phyloP scores from a whole-genome alignment of 352 stramenopile species.

The Pythium monospermum region DNA sequence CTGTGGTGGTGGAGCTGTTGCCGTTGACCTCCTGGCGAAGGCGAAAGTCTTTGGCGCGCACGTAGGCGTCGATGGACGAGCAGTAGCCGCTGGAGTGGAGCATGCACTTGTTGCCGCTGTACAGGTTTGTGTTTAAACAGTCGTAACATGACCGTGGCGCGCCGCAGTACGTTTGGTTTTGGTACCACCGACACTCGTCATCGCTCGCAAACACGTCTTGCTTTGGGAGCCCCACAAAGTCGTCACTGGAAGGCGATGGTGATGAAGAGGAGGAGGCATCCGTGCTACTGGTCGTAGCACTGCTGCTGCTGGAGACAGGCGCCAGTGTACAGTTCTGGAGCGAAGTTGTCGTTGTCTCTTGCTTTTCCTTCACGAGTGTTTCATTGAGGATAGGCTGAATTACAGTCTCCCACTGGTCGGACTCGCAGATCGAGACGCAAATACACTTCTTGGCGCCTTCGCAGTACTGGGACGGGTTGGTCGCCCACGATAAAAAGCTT shows the following conservation, averaged over 20 bases:
- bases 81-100: constrained; percentile 55
- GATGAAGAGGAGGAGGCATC: background rate
- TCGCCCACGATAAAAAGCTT: constrained; percentile 26
- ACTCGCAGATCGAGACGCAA: constrained; percentile 51
- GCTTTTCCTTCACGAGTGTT: constrained; percentile 13
- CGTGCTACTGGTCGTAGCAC: no score
- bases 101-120: constrained; percentile 32
- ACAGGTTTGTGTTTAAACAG: constrained; percentile 30
- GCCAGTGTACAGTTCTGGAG: constrained; percentile 3
- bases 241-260: background rate
- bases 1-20: constrained; percentile 7
- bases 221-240: constrained; percentile 12
- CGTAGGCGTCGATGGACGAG: constrained; percentile 38
- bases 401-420: constrained; percentile 30
- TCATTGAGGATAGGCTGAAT: constrained; percentile 30
- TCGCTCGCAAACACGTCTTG: constrained; percentile 26
- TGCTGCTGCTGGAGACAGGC: background rate
- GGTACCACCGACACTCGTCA: constrained; percentile 55
- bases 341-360: constrained; percentile 14
- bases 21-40: constrained; percentile 23
- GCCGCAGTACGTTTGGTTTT: constrained; percentile 49
- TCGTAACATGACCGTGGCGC: constrained; percentile 47
- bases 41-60: constrained; percentile 37
- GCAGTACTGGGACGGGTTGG: constrained; percentile 51
- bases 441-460: constrained; percentile 32